phyloP scores from a whole-genome alignment of 352 stramenopile genomes.

The Pythium chondricola region DNA sequence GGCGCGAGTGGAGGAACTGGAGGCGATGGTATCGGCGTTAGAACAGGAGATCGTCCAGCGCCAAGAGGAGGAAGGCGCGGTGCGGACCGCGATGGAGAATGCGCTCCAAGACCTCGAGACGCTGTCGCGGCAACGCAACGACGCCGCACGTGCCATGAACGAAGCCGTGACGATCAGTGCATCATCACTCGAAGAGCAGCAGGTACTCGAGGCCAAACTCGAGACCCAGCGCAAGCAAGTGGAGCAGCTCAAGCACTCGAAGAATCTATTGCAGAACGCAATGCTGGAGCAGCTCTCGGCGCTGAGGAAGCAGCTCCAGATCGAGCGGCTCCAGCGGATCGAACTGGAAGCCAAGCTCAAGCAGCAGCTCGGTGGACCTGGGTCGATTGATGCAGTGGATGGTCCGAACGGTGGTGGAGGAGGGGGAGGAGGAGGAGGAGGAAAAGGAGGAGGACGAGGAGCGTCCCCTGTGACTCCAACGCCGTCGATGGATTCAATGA shows the following conservation, averaged over 20 bases:
- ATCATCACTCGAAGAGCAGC: slow-evolving; percentile 73
- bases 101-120: slow-evolving; percentile 53
- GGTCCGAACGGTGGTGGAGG: no score
- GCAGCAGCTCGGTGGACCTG: slow-evolving; percentile 9
- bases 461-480: slow-evolving; percentile 1
- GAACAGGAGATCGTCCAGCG: slow-evolving; percentile 39
- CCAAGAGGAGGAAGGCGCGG: slow-evolving; percentile 34
- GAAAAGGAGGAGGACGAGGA: no score
- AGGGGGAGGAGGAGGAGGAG: no score
- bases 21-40: slow-evolving; percentile 24
- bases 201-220: slow-evolving; percentile 50
- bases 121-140: slow-evolving; percentile 68
- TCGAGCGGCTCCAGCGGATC: slow-evolving; percentile 60
- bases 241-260: slow-evolving; percentile 70
- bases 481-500: slow-evolving; percentile 4
- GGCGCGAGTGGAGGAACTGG: slow-evolving; percentile 22
- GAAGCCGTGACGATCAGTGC: slow-evolving; percentile 79
- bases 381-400: not conserved
- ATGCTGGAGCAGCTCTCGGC: slow-evolving; percentile 79
- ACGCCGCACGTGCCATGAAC: slow-evolving; percentile 76
- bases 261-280: slow-evolving; percentile 70
- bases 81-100: slow-evolving; percentile 61
- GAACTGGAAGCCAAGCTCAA: slow-evolving; percentile 65
- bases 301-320: slow-evolving; percentile 69
- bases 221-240: slow-evolving; percentile 61